phyloP scores from a whole-genome alignment of 306 rosid genomes.

The Quercus rubra region DNA sequence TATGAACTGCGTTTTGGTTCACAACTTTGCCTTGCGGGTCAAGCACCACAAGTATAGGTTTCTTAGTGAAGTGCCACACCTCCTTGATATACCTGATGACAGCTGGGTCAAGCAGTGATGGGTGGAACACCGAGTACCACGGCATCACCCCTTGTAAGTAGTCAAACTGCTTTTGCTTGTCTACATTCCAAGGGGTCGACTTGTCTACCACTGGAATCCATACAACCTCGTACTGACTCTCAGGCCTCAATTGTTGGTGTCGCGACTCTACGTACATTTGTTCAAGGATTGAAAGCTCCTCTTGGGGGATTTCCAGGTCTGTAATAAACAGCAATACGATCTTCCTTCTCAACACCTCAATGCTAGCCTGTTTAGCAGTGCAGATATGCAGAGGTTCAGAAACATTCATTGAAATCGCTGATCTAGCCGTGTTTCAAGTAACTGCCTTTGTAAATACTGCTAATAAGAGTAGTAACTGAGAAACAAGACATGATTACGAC shows the following conservation, averaged over 20 bases:
- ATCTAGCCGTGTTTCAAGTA: too few relatives aligned
- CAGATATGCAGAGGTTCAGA: too few relatives aligned
- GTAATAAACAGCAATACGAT: slow-evolving; percentile 53
- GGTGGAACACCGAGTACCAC: slow-evolving; percentile 51
- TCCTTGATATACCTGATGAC: slow-evolving; percentile 44
- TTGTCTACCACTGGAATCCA: slow-evolving; percentile 58
- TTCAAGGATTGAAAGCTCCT: slow-evolving; percentile 35
- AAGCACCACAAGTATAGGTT: slow-evolving; percentile 52
- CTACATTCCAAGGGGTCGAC: slow-evolving; percentile 8
- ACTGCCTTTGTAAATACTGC: too few relatives aligned
- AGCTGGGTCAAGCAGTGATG: slow-evolving; percentile 32
- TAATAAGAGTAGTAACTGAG: neutral
- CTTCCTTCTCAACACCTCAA: slow-evolving; percentile 43
- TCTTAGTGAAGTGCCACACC: slow-evolving; percentile 48
- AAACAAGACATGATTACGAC: neutral
- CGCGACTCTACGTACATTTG: slow-evolving; percentile 46
- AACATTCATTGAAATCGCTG: too few relatives aligned
- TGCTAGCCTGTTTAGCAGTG: slow-evolving; percentile 33
- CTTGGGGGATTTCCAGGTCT: slow-evolving; percentile 26
- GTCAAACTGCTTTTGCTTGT: slow-evolving; percentile 19
- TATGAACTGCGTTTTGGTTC: slow-evolving; percentile 57
- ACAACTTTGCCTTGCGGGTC: slow-evolving; percentile 53
- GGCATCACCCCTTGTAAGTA: slow-evolving; percentile 31
- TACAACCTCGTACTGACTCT: slow-evolving; percentile 48
- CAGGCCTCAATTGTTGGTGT: slow-evolving; percentile 16